A percentile compares a stretch with the other conserved stretches of the same genome.
phyloP scores from a whole-genome alignment of 352 stramenopile genomes.

The Aphanomyces cochlioides region DNA sequence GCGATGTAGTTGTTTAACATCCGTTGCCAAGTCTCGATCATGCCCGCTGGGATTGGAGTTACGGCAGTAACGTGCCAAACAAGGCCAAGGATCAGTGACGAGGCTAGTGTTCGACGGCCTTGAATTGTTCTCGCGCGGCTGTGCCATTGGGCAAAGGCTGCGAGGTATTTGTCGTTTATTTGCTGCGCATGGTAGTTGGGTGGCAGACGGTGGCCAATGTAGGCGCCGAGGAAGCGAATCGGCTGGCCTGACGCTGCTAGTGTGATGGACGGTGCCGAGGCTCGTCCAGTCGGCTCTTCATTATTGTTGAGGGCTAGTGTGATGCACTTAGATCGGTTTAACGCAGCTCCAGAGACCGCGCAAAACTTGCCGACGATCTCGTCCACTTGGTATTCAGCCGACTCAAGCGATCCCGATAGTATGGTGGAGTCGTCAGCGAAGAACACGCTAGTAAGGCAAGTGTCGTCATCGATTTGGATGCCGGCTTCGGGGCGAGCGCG shows the following conservation, averaged over 20 bases:
- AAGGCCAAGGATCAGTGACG: background rate
- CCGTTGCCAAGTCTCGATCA: too few relatives aligned
- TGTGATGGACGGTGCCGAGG: too few relatives aligned
- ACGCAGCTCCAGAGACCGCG: conserved; percentile 27
- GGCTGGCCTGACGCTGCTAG: background rate
- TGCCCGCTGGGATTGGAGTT: background rate
- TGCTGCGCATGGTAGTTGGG: background rate
- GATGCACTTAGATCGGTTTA: conserved; percentile 31
- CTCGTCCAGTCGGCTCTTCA: background rate
- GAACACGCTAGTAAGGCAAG: conserved; percentile 25
- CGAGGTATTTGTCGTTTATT: conserved; percentile 1
- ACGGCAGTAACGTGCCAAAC: conserved; percentile 14
- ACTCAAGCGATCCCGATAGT: background rate
- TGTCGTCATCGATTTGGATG: background rate
- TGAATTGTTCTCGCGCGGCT: conserved; percentile 11
- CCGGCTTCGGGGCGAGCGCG: background rate
- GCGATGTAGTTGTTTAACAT: too few relatives aligned
- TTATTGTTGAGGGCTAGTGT: conserved; percentile 27
- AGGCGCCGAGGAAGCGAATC: background rate
- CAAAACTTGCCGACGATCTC: conserved; percentile 35
- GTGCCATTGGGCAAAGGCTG: conserved; percentile 5
- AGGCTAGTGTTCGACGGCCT: background rate
- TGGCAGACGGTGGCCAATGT: background rate
- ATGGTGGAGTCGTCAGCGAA: conserved; percentile 34
- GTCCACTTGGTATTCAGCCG: conserved; percentile 12